phyloP scores from a whole-genome alignment of 441 rosid species.

The Gossypium gossypioides region DNA sequence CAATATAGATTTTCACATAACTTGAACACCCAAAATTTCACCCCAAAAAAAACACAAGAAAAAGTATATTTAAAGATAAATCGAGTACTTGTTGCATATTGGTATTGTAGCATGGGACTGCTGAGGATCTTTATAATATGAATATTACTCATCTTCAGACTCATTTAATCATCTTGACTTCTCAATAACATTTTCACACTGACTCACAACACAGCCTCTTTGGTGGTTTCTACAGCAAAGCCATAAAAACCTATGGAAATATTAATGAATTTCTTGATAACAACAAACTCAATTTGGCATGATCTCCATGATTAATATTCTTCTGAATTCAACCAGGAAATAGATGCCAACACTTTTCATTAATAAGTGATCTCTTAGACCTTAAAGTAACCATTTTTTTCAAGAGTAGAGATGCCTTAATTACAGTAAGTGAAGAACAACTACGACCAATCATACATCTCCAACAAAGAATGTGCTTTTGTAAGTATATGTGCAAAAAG shows the following conservation, averaged over 20 bases:
- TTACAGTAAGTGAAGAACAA: not conserved
- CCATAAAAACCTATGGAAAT: not conserved
- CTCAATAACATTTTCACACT: not conserved
- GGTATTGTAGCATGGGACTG: conserved; percentile 1
- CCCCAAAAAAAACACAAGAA: not conserved
- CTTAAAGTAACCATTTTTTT: not conserved
- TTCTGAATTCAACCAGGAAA: not conserved
- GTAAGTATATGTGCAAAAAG: not conserved
- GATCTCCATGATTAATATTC: not conserved
- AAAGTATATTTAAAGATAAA: not conserved
- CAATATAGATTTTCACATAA: not conserved
- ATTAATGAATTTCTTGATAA: not conserved
- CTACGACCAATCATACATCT: not conserved
- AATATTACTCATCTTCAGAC: not conserved
- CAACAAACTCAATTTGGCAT: not conserved
- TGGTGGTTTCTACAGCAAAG: not conserved
- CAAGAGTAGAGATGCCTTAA: no score
- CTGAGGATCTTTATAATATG: not conserved
- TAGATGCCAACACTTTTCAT: not conserved
- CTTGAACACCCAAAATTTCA: not conserved
- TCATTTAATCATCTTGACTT: not conserved
- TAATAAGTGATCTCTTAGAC: not conserved
- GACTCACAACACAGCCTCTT: not conserved
- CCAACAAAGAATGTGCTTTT: not conserved
- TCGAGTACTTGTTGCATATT: not conserved